Base-by-base conservation (phyloP, 202 grass and related monocot species). In the Hordeum pubiflorum region DNA sequence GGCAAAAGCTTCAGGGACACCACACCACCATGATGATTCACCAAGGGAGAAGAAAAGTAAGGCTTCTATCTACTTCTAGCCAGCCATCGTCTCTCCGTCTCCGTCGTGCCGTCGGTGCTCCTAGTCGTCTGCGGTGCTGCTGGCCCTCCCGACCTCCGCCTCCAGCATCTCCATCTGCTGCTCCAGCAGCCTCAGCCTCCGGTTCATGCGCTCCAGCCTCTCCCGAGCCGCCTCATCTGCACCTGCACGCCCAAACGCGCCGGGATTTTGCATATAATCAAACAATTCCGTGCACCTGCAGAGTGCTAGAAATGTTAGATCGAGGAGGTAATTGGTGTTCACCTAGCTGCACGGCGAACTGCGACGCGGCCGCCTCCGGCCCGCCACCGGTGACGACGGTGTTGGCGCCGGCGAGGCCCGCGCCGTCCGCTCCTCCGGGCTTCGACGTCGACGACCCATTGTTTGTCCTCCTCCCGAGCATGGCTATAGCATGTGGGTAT, bases 131-230 rank as follows among this genome's bases (percentile, higher is more conserved):
- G 34, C 44, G 0, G 75, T 14, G 24, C 61, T 39, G 56, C 54
- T 88, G 55, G 89, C 91, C 40, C 88, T 94, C 37, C 75, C 86
- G 29, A 93, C 58, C 87, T 97, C 91, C 22, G 89, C 85, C 91
- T 97, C 94, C 24, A 97, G 83, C 34, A 73, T 84, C 80, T 94
- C 91, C 94, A 97, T 97, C 83, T 94, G 94, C 82, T 86, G 75
- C 83, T 97, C 94, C 85, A 97, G 79, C 69, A 86, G 26, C 72
- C 78, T 86, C 38, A 94, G 81, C 86, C 83, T 90, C 85, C 84
- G 84, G 72, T 91, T 89, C 87, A 94, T 85, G 50, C 64, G 44
- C 38, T 93, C 77, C 40, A 97, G 74, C 84, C 89, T 90, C 77
- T 73, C 85, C 87, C 82, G 77, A 1, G 91, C 83, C 23, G 85